These are phyloP conservation scores for Penicillium digitatum DNA, from an alignment of 2,329 filamentous ascomycete species.

Conservation along the genomic window DNA sequence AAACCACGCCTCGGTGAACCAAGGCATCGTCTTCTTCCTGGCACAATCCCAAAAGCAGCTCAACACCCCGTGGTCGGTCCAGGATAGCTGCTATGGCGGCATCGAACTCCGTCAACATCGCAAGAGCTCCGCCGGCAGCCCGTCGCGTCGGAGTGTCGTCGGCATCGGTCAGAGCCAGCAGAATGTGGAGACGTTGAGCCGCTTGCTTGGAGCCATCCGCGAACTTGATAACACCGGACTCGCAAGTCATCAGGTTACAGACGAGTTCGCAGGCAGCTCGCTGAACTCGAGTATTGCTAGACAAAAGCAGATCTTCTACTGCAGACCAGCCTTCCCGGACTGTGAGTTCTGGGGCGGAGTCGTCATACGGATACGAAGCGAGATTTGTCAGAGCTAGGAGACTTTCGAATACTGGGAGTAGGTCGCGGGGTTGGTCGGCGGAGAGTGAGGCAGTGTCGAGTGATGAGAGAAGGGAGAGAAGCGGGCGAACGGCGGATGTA, in stretches of 20 bases:
- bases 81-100: slow-evolving; percentile 68
- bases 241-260: slow-evolving; percentile 68
- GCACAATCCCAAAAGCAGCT: slow-evolving; percentile 77
- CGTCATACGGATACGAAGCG: slow-evolving; percentile 57
- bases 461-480: slow-evolving; percentile 68
- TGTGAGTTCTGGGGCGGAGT: slow-evolving; percentile 60
- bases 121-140: slow-evolving; percentile 83
- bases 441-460: slow-evolving; percentile 55
- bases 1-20: slow-evolving; percentile 67
- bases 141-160: slow-evolving; percentile 74
- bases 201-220: slow-evolving; percentile 60
- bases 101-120: slow-evolving; percentile 76
- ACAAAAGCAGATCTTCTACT: slow-evolving; percentile 79
- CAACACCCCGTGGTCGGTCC: slow-evolving; percentile 65
- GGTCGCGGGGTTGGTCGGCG: slow-evolving; percentile 59
- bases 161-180: slow-evolving; percentile 82
- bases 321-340: slow-evolving; percentile 69
- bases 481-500: slow-evolving; percentile 75
- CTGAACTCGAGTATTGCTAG: slow-evolving; percentile 68
- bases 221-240: slow-evolving; percentile 45
- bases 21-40: slow-evolving; percentile 58
- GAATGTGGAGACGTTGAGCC: slow-evolving; percentile 70
- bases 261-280: slow-evolving; percentile 83
- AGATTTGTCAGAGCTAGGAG: slow-evolving; percentile 92
- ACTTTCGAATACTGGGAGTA: slow-evolving; percentile 84